Evolutionary conservation across 2,329 filamentous ascomycete genomes (phyloP), one percentile per base, ranked within the genome.

Genomic region (Sclerotinia spermophila): DNA sequence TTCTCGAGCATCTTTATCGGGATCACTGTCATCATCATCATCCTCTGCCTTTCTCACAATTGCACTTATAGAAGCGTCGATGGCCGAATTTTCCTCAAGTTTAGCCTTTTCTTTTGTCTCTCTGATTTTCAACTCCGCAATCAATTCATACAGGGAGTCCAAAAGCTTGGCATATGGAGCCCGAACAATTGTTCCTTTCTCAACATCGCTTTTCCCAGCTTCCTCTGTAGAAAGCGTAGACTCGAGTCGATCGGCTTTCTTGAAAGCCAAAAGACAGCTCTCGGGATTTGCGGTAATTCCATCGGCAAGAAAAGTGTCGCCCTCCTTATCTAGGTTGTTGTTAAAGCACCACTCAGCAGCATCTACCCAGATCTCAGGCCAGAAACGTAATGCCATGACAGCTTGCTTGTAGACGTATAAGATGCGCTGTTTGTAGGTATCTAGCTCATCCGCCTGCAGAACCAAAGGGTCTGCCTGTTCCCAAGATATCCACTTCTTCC

Each of bases 311-410:
- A 98, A 92, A 35, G 85, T 83, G 72, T 85, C 84, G 60, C 86
- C 86, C 48, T 93, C 90, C 59, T 88, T 82, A 51, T 87, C 85
- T 75, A 94, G 82, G 59, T 87, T 87, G 76, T 96, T 94, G 69
- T 91, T 87, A 77, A 94, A 94, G 80, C 93, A 97, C 88, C 95
- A 98, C 74, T 97, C 92, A 0, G 94, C 92, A 15, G 94, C 95
- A 72, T 97, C 94, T 65, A 94, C 94, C 96, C 96, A 99, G 76
- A 97, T 90, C 79, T 97, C 92, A 5, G 96, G 94, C 88, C 95
- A 96, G 81, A 98, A 99, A 66, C 94, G 90, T 69, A 99, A 83
- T 5, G 94, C 91, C 92, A 97, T 97, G 61, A 97, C 83, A 6
- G 95, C 93, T 80, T 97, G 95, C 80, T 94, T 96, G 84, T 97